These are phyloP conservation scores for Mortierella sp. DNA, from an alignment of 371 early-diverging fungal species.

Conservation along the genomic window DNA sequence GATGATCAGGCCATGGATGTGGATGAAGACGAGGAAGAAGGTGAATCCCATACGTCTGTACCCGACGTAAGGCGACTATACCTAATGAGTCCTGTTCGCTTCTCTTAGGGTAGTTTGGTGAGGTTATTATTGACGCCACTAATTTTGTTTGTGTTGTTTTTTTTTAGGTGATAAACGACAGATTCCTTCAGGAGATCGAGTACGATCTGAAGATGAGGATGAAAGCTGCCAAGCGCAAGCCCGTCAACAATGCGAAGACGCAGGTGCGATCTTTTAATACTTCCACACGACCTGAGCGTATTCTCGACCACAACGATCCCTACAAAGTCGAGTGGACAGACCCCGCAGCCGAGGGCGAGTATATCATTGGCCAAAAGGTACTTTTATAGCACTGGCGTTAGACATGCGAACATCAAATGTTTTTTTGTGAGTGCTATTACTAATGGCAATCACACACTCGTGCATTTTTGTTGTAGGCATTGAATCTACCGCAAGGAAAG, in stretches of 20 bases:
- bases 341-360: conserved; percentile 54
- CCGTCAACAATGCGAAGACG: conserved; percentile 80
- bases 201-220: conserved; percentile 80
- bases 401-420: background rate
- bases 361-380: conserved; percentile 78
- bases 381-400: background rate
- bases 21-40: conserved; percentile 41
- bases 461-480: conserved; percentile 24
- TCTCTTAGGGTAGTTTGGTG: background rate
- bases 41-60: background rate
- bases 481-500: conserved; percentile 56
- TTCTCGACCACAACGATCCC: conserved; percentile 93
- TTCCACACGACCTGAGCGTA: conserved; percentile 73
- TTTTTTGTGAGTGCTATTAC: background rate
- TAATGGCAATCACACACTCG: background rate
- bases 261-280: conserved; percentile 84
- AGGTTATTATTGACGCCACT: background rate
- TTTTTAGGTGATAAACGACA: conserved; percentile 41
- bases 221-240: conserved; percentile 84
- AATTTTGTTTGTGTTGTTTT: background rate
- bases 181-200: conserved; percentile 63
- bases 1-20: conserved; percentile 37
- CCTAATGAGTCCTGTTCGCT: background rate
- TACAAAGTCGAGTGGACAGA: conserved; percentile 91
- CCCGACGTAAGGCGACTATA: conserved; percentile 34